Base-by-base conservation (phyloP, 768 basidiomycete species). In the Mycena filopes region DNA sequence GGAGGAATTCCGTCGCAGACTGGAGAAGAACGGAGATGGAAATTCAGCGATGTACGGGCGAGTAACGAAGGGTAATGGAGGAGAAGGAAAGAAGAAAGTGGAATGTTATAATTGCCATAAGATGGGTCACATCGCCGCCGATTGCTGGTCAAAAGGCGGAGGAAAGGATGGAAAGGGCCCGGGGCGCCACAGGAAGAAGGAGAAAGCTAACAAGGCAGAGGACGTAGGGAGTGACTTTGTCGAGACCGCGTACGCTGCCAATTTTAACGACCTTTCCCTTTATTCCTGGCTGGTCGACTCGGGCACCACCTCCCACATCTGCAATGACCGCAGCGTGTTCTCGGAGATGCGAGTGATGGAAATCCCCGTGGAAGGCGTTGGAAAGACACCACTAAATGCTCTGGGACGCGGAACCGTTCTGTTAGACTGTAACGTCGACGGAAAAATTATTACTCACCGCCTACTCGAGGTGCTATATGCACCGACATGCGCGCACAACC, bases 71-170 rank as follows among this genome's bases (percentile, higher is more conserved):
- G 43, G 28, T 3, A 29, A 31, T 38, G 40, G 31, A 55, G 23
- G 40, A 45, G 28, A 31, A 51, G 55, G 51, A 33, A 48, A 33
- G 40, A 31, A 51, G 21, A 25, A 29, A 53, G 29, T 56, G 28
- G 55, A 56, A 53, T 78, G 77, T 63, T 78, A 62, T 55, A 77
- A 76, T 41, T 78, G 76, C 66, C 66, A 70, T n/a, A 71, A 72
- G 50, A 65, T 63, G 41, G 75, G 76, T 6, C 76, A 77, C 59
- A 41, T 68, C 21, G 62, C 65, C 45, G 49, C 61, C 15, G 67
- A 74, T 38, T 77, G 75, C 62, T 72, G 71, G 70, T 66, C 61
- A n/a, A n/a, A n/a, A n/a, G n/a, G n/a, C n/a, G n/a, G n/a, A n/a
- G 69, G 66, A 11, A 70, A 73, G 66, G 66, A 68, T 38, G 72